Conservation (phyloP, 495 filamentous ascomycete species). For the Hypoxylon perforatum region DNA sequence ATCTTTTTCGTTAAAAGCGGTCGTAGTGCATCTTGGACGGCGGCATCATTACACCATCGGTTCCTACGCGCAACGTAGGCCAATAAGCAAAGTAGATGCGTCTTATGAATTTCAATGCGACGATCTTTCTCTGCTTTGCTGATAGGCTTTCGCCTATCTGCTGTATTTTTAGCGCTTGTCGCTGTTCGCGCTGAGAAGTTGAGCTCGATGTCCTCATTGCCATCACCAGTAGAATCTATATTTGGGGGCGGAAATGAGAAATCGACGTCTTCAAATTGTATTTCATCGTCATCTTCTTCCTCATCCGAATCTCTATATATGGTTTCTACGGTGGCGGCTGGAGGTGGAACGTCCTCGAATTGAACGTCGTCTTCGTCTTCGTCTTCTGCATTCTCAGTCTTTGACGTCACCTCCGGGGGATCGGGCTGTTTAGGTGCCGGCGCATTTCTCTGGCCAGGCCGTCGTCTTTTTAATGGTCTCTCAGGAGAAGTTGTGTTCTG, state of each 20-base stretch:
- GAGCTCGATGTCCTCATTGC: constrained; percentile 68
- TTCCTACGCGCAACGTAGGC: constrained; percentile 80
- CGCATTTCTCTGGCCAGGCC: constrained; percentile 52
- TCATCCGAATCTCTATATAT: constrained; percentile 44
- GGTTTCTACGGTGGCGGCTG: constrained; percentile 36
- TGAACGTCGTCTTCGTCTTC: constrained; percentile 51
- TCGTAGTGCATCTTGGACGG: constrained; percentile 70
- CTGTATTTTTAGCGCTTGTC: constrained; percentile 35
- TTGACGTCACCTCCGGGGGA: constrained; percentile 4
- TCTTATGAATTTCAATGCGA: constrained; percentile 83
- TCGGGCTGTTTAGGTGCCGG: constrained; percentile 21
- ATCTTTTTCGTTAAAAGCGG: constrained; percentile 69
- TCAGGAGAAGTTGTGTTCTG: constrained; percentile 40
- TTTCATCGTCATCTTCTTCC: constrained; percentile 46
- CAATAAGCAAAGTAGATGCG: constrained; percentile 84
- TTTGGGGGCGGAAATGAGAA: constrained; percentile 37
- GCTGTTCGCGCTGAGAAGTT: constrained; percentile 58
- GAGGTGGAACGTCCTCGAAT: constrained; percentile 48
- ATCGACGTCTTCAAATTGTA: constrained; percentile 51
- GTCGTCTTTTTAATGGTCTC: constrained; percentile 54
- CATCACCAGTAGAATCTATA: constrained; percentile 46
- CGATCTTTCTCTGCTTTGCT: constrained; percentile 75
- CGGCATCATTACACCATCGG: constrained; percentile 85
- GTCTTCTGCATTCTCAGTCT: constrained; percentile 45
- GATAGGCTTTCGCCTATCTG: constrained; percentile 68